Conservation (phyloP, 257 asterid species). For the Petrea volubilis region DNA sequence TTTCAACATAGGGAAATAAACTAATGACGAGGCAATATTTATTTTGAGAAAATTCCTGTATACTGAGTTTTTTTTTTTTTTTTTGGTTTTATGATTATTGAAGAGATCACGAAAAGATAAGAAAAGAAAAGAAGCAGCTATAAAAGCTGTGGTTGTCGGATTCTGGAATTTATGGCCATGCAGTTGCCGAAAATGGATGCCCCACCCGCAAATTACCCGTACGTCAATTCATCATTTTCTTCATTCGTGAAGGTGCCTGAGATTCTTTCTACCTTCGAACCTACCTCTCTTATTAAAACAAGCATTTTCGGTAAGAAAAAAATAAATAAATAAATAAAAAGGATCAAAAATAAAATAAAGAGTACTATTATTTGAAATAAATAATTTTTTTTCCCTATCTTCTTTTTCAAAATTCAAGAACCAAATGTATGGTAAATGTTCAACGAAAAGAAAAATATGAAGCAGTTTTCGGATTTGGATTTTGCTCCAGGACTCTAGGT, state of each 20-base stretch:
- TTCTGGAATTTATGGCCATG: neutral
- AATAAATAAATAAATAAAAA: neutral
- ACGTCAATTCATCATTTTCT: neutral
- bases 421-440: too few relatives aligned
- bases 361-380: neutral
- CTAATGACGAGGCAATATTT: too few relatives aligned
- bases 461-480: too few relatives aligned
- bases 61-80: too few relatives aligned
- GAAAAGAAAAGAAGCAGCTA: neutral
- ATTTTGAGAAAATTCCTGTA: too few relatives aligned
- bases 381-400: too few relatives aligned
- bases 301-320: neutral
- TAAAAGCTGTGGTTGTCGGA: neutral
- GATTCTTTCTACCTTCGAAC: neutral
- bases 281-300: constrained; percentile 4
- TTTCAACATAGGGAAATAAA: too few relatives aligned
- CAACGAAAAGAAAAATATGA: too few relatives aligned
- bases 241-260: neutral
- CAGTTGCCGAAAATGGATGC: neutral
- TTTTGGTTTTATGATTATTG: neutral
- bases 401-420: too few relatives aligned
- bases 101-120: neutral
- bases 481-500: too few relatives aligned
- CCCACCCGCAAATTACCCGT: constrained; percentile 4
- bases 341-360: neutral